Base-by-base conservation (phyloP, 1,284 basidiomycete genomes). In the Calocybe gambosa region DNA sequence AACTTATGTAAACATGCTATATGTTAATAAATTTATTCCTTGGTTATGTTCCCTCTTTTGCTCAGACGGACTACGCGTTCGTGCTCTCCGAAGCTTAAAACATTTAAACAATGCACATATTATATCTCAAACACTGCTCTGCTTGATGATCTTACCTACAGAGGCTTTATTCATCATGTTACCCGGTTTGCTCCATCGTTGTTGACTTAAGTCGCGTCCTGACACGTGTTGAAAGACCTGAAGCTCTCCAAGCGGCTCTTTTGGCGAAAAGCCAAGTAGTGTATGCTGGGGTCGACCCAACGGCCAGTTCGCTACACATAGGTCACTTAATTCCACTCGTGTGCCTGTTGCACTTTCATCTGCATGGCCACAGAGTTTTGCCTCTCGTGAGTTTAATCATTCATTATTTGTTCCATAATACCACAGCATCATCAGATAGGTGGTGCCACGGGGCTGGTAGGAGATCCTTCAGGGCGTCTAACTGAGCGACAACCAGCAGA, bases 391-490 rank as follows among this genome's bases (percentile, higher is more conserved):
- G 80, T 63, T 34, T 23, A 9, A 26, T 34, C 10, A 29, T 40
- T 56, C 33, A 13, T 35, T 25, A 23, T 9, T 8, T 37, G 16
- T n/a, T 42, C 34, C 10, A n/a, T 7, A 41, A 19, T 1, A 26
- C 45, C 42, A 46, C 29, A 37, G 42, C 28, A 19, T 18, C 12
- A 23, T 43, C 58, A 97, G 93, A 88, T 97, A 62, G 95, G 95
- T 28, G 94, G 94, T 0, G 95, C 93, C 1, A 98, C 96, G 0
- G 96, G 93, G 1, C 79, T 87, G n/a, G 88, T 99, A 26, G 96
- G 96, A 5, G 96, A 99, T 62, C 96, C 96, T 1, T 93, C 92
- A 0, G 96, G 96, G 0, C 77, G 94, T 23, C 77, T 78, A 1
- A 83, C 82, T 0, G 96, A 97, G 63, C 82, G 96, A 13, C 79